These are phyloP conservation scores for Leccinum subatratum DNA, from an alignment of 1,284 basidiomycete genomes.

Conservation along the genomic window DNA sequence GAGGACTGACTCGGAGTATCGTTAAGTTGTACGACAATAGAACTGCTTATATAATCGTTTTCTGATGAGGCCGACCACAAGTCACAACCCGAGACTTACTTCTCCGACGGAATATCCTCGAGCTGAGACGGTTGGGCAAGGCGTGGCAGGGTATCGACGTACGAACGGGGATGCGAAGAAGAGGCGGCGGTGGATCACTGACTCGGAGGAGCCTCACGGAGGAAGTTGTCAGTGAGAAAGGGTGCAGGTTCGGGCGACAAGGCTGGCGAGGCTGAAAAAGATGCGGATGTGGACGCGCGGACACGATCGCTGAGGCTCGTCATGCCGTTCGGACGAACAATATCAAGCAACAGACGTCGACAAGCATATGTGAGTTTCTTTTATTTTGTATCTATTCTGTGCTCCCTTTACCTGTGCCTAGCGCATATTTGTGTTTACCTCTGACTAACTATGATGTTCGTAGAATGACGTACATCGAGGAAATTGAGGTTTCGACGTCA, in stretches of 20 bases:
- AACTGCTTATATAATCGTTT: too few species aligned
- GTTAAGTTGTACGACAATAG: too few species aligned
- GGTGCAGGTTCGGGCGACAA: slow-evolving; percentile 33
- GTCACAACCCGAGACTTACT: too few species aligned
- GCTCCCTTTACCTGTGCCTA: too few species aligned
- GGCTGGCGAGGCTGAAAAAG: slow-evolving; percentile 36
- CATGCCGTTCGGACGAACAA: slow-evolving; percentile 81
- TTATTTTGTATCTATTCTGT: too few species aligned
- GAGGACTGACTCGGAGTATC: slow-evolving; percentile 47
- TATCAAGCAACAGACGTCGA: slow-evolving; percentile 98
- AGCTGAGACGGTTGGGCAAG: slow-evolving; percentile 75
- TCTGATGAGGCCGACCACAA: too few species aligned
- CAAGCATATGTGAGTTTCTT: slow-evolving; percentile 82
- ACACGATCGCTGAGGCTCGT: slow-evolving; percentile 65
- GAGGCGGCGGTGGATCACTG: slow-evolving; percentile 55
- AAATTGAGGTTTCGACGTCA: too few species aligned
- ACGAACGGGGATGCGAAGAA: slow-evolving; percentile 75
- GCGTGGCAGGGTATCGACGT: slow-evolving; percentile 82
- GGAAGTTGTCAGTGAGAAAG: slow-evolving; percentile 37
- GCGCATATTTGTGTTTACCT: too few species aligned
- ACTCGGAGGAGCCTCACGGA: slow-evolving; percentile 41
- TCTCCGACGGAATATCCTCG: slow-evolving; percentile 45
- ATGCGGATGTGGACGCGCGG: slow-evolving; percentile 20
- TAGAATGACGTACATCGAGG: too few species aligned
- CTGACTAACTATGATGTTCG: too few species aligned